These are phyloP conservation scores for Gaeumannomyces sp. DNA, from an alignment of 2,329 filamentous ascomycete genomes.

Conservation along the genomic window DNA sequence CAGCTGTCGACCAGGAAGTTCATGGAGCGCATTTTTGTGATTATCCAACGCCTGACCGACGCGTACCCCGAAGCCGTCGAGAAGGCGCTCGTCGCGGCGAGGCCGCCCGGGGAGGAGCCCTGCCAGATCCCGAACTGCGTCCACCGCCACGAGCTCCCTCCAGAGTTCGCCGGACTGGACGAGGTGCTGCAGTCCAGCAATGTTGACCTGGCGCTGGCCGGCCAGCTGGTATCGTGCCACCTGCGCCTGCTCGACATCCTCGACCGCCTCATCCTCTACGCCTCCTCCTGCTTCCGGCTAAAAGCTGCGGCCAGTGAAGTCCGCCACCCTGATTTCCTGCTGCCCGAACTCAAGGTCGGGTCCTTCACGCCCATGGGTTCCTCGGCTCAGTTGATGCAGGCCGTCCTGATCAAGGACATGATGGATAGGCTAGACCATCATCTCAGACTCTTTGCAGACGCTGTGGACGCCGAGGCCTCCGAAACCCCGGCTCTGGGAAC, in stretches of 20 bases:
- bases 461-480: not conserved
- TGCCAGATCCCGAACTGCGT: slow-evolving; percentile 29
- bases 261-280: slow-evolving; percentile 26
- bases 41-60: slow-evolving; percentile 28
- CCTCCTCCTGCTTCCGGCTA: slow-evolving; percentile 26
- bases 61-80: slow-evolving; percentile 28
- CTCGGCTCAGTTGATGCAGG: slow-evolving; percentile 27
- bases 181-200: slow-evolving; percentile 3
- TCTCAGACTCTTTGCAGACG: not conserved
- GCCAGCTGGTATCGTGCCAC: slow-evolving; percentile 32
- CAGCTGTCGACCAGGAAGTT: not conserved
- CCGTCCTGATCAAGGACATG: slow-evolving; percentile 26
- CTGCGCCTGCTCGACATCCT: slow-evolving; percentile 30
- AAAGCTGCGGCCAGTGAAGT: slow-evolving; percentile 21
- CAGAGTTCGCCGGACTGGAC: slow-evolving; percentile 15
- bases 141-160: slow-evolving; percentile 21
- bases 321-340: slow-evolving; percentile 26
- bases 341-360: slow-evolving; percentile 35
- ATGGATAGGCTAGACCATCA: slow-evolving; percentile 18
- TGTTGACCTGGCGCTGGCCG: slow-evolving; percentile 30
- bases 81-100: slow-evolving; percentile 11
- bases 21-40: slow-evolving; percentile 18
- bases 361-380: slow-evolving; percentile 28
- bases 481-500: not conserved
- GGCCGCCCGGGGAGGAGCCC: not conserved